Conservation (phyloP, 2,329 filamentous ascomycete species). For the Xylaria polymorpha region DNA sequence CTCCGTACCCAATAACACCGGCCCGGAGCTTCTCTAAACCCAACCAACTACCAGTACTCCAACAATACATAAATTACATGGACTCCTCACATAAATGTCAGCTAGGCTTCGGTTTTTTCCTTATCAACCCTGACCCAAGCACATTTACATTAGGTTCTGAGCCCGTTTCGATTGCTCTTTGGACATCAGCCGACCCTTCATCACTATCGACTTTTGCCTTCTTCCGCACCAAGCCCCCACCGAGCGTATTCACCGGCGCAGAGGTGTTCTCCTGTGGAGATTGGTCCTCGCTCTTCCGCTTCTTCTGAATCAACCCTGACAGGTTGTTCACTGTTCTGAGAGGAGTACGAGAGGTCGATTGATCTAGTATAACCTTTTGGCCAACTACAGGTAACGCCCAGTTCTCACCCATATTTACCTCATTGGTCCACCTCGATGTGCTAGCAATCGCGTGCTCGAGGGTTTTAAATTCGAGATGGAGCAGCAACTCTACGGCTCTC, state of each 20-base stretch:
- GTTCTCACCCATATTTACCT: conserved; percentile 66
- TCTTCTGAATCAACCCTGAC: conserved; percentile 61
- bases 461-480: conserved; percentile 79
- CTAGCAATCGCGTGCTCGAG: conserved; percentile 71
- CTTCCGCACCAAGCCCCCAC: conserved; percentile 59
- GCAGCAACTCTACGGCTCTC: conserved; percentile 74
- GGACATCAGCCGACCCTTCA: neutral
- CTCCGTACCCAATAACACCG: neutral
- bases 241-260: conserved; percentile 51
- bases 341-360: conserved; percentile 26
- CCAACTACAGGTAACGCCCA: conserved; percentile 67
- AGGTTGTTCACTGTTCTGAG: conserved; percentile 58
- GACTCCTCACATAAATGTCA: conserved; percentile 7
- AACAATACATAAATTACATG: conserved; percentile 1
- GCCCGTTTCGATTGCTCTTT: neutral
- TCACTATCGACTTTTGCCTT: conserved; percentile 57
- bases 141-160: conserved; percentile 26
- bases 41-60: conserved; percentile 16
- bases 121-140: conserved; percentile 32
- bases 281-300: conserved; percentile 49
- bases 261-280: conserved; percentile 6
- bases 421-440: conserved; percentile 76
- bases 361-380: conserved; percentile 47
- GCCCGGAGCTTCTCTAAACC: neutral
- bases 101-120: conserved; percentile 30